phyloP scores from a whole-genome alignment of 1,284 basidiomycete genomes.

The Rugosomyces carneus region DNA sequence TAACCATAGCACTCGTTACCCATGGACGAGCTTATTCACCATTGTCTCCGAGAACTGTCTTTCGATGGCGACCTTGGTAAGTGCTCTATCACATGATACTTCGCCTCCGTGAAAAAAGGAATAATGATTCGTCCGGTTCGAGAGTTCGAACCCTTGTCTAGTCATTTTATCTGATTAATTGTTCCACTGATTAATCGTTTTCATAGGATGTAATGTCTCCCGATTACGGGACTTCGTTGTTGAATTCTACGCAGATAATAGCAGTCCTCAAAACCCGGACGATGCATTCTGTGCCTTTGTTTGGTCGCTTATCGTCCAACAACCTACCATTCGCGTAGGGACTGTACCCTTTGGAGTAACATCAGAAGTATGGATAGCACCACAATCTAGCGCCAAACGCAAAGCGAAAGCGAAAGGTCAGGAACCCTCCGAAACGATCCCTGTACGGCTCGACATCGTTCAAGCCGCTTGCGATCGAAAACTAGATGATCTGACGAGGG shows the following conservation, averaged over 20 bases:
- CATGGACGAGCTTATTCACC: constrained; percentile 27
- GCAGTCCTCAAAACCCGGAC: constrained; percentile 53
- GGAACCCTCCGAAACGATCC: constrained; percentile 34
- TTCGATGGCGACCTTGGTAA: constrained; percentile 37
- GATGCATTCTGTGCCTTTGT: constrained; percentile 74
- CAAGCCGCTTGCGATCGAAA: constrained; percentile 44
- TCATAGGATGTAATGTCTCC: constrained; percentile 61
- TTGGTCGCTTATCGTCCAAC: constrained; percentile 71
- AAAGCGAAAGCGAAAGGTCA: constrained; percentile 55
- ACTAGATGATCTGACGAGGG: constrained; percentile 46
- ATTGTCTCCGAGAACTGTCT: constrained; percentile 26
- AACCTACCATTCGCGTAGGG: constrained; percentile 68
- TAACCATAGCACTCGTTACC: not conserved
- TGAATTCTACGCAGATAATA: constrained; percentile 51
- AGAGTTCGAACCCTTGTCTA: constrained; percentile 40
- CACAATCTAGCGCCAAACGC: constrained; percentile 57
- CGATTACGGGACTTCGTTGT: constrained; percentile 63
- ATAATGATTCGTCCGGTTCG: constrained; percentile 15
- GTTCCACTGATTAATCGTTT: constrained; percentile 5
- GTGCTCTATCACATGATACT: constrained; percentile 28
- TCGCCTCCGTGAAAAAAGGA: constrained; percentile 7
- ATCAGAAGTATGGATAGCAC: constrained; percentile 69
- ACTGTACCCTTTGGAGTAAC: constrained; percentile 48
- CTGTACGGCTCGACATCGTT: constrained; percentile 45
- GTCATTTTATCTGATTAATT: constrained; percentile 17